These are phyloP conservation scores for Hordeum vulgare DNA, from an alignment of 176 grass and related monocot species.

Conservation along the genomic window DNA sequence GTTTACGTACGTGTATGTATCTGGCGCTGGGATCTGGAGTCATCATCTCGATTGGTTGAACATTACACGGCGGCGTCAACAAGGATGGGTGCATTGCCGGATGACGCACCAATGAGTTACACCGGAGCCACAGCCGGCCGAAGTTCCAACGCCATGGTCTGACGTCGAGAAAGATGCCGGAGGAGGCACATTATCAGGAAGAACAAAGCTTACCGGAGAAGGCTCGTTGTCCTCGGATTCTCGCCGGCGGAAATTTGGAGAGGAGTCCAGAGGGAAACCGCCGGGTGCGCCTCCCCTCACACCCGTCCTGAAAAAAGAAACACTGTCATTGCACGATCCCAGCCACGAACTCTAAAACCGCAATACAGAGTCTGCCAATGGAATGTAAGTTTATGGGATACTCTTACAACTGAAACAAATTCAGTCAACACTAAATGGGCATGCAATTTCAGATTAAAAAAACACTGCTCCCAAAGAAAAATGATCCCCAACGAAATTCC, in stretches of 20 bases:
- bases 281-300: no score
- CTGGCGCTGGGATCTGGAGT: neutral
- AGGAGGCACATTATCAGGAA: neutral
- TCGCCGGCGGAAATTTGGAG: neutral
- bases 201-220: neutral
- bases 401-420: no score
- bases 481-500: no score
- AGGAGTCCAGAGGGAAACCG: neutral
- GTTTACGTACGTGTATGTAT: neutral
- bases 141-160: neutral
- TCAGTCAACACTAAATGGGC: no score
- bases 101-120: neutral
- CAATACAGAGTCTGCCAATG: no score
- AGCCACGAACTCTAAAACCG: no score
- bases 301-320: no score
- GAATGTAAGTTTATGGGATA: no score
- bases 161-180: neutral
- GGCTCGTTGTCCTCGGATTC: neutral
- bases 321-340: no score
- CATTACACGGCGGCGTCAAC: neutral
- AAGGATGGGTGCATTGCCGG: neutral
- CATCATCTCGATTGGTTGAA: neutral
- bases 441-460: no score
- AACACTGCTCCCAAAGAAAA: no score
- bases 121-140: neutral